phyloP scores from a whole-genome alignment of 163 green algal species.

The Chlamydomonas reinhardtii region DNA sequence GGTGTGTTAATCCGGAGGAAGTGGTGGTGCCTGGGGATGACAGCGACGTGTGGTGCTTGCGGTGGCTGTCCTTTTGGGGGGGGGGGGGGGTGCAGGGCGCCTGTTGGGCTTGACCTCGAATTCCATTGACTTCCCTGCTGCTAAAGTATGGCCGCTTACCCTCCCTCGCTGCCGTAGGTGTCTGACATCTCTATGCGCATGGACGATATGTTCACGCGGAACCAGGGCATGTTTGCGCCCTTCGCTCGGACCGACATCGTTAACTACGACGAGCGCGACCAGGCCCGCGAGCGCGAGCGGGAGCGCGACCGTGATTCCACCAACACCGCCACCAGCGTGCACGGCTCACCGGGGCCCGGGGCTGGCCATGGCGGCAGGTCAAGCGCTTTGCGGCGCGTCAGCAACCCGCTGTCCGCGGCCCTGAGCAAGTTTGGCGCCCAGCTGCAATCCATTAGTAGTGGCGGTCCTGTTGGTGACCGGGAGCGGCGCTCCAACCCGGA shows the following conservation, averaged over 20 bases:
- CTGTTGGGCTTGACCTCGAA: no score
- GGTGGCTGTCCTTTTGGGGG: no score
- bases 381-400: neutral
- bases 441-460: neutral
- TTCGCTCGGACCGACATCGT: neutral
- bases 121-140: no score
- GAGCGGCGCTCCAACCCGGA: no score
- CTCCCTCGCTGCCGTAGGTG: neutral
- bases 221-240: neutral
- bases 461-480: neutral
- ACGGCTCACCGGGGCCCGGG: no score
- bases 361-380: no score
- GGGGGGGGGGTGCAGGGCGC: no score
- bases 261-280: neutral
- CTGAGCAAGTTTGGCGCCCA: neutral
- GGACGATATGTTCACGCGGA: neutral
- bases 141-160: no score
- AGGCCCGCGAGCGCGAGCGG: neutral
- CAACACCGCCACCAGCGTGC: no score
- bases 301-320: no score
- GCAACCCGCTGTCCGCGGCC: neutral
- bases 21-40: no score
- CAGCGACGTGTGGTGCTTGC: no score
- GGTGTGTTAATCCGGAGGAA: neutral
- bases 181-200: conserved; percentile 1